These are phyloP conservation scores for Apiospora koreana DNA, from an alignment of 2,329 filamentous ascomycete genomes.

Conservation along the genomic window DNA sequence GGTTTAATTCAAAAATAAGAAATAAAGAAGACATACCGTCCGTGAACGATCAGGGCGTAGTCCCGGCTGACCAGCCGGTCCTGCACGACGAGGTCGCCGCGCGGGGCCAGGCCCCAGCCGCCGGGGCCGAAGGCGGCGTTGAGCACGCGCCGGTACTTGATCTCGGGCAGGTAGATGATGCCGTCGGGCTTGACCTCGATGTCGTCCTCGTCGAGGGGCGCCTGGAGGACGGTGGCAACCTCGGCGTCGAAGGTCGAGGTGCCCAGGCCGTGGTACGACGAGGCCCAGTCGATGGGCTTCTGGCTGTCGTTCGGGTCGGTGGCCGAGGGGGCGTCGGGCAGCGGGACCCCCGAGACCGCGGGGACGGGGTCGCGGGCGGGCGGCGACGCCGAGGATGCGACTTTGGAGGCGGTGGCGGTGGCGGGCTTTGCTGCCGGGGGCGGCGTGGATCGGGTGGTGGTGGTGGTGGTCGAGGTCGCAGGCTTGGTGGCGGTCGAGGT, in stretches of 20 bases:
- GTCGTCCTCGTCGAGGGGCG: conserved; percentile 69
- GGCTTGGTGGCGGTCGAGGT: conserved; percentile 16
- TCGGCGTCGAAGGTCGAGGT: conserved; percentile 70
- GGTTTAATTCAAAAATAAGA: background rate
- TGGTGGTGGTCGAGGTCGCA: conserved; percentile 14
- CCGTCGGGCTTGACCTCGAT: conserved; percentile 98
- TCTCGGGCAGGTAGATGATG: conserved; percentile 94
- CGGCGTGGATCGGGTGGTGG: conserved; percentile 6
- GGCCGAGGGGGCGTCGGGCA: conserved; percentile 28
- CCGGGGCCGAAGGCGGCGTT: conserved; percentile 93
- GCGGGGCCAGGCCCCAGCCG: conserved; percentile 90
- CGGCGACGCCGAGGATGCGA: conserved; percentile 16
- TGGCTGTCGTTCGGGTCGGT: conserved; percentile 7
- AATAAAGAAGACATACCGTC: conserved; percentile 63
- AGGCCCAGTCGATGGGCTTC: conserved; percentile 71
- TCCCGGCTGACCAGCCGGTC: conserved; percentile 81
- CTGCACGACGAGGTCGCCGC: conserved; percentile 84
- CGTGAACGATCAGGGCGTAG: conserved; percentile 87
- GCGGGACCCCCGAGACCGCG: conserved; percentile 28
- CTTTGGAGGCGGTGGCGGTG: conserved; percentile 17
- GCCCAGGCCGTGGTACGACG: conserved; percentile 79
- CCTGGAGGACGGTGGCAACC: conserved; percentile 67
- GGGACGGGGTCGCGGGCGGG: conserved; percentile 26
- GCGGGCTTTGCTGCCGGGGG: conserved; percentile 13
- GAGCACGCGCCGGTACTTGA: conserved; percentile 91